These are phyloP conservation scores for Phascolomyces articulosus DNA, from an alignment of 371 early-diverging fungal genomes.

Conservation along the genomic window DNA sequence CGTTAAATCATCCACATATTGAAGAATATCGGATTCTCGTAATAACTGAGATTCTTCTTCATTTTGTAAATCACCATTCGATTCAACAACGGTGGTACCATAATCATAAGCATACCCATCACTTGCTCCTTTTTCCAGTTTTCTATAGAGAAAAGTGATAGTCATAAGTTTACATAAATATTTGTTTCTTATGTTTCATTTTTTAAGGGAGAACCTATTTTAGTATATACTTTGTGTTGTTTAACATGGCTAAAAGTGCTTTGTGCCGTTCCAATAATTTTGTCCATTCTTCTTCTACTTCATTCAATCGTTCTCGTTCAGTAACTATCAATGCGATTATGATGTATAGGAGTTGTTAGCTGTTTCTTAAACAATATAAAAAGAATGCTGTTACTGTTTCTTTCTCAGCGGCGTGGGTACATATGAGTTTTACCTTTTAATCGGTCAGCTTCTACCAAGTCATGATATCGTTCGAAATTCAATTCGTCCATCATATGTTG, in stretches of 20 bases:
- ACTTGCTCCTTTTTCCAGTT: background rate
- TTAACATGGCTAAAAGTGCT: conserved; percentile 46
- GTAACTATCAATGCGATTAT: too few relatives aligned
- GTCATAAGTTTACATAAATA: background rate
- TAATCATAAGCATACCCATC: conserved; percentile 49
- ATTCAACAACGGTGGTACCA: conserved; percentile 30
- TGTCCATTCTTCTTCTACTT: conserved; percentile 58
- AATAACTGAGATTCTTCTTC: conserved; percentile 40
- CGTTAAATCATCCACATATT: conserved; percentile 49
- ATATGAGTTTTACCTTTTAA: conserved; percentile 35
- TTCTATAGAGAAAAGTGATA: background rate
- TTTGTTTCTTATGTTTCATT: background rate
- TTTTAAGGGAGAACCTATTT: too few relatives aligned
- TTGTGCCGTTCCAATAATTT: conserved; percentile 55
- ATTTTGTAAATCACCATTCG: conserved; percentile 15
- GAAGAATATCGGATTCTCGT: conserved; percentile 49
- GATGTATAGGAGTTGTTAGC: too few relatives aligned
- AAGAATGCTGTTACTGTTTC: background rate
- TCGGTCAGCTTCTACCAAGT: conserved; percentile 59
- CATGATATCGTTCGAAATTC: conserved; percentile 62
- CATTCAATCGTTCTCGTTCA: conserved; percentile 44
- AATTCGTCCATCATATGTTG: conserved; percentile 47
- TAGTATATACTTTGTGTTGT: conserved; percentile 10
- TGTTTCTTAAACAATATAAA: background rate
- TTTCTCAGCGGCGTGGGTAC: background rate